These are phyloP conservation scores for Mitragyna speciosa DNA, from an alignment of 257 asterid genomes.

Conservation along the genomic window DNA sequence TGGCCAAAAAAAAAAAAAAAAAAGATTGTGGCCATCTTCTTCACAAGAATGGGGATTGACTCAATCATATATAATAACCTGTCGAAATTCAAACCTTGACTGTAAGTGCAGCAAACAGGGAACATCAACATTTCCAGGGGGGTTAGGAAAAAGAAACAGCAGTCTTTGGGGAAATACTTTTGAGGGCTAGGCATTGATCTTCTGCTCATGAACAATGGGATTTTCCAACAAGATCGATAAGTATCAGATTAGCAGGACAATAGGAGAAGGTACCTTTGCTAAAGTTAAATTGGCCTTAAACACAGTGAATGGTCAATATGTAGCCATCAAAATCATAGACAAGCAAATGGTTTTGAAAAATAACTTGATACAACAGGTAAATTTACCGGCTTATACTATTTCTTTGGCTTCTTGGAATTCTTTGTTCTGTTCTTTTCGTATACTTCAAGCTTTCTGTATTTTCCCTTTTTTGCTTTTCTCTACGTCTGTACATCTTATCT, in stretches of 20 bases:
- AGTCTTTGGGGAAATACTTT: background rate
- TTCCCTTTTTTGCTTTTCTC: background rate
- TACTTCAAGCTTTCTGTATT: background rate
- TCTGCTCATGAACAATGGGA: constrained; percentile 11
- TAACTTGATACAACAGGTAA: constrained; percentile 30
- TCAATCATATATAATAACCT: too few relatives aligned
- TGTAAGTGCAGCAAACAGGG: background rate
- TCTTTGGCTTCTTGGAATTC: too few relatives aligned
- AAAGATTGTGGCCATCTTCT: background rate
- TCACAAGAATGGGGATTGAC: background rate
- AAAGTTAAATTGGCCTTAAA: constrained; percentile 32
- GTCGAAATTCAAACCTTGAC: background rate
- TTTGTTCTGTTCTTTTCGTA: background rate
- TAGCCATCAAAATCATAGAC: constrained; percentile 33
- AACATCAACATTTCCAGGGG: background rate
- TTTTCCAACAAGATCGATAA: constrained; percentile 26
- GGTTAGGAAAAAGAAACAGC: background rate
- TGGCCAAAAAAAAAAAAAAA: background rate
- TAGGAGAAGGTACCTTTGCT: constrained; percentile 36
- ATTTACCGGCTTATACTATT: background rate
- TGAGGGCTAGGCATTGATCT: background rate
- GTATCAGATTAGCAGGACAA: constrained; percentile 27
- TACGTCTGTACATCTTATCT: background rate
- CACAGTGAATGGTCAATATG: constrained; percentile 26
- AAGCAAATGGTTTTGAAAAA: constrained; percentile 20